Evolutionary conservation across 2,329 filamentous ascomycete genomes (phyloP), one percentile per base, ranked within the genome.

Genomic region (Nemania abortiva): DNA sequence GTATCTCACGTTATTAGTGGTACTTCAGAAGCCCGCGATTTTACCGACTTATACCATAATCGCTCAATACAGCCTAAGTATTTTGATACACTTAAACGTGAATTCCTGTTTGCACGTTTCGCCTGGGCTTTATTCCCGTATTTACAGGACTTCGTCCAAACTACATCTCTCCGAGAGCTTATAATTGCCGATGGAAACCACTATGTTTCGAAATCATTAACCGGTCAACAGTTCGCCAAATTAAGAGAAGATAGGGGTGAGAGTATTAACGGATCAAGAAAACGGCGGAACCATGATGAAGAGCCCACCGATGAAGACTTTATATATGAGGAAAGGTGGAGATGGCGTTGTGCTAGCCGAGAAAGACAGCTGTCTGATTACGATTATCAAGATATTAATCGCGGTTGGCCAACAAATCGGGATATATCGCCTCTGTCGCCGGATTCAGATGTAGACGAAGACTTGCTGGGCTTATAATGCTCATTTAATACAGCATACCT

Each of bases 101-200:
- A 64, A 64, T 52, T 52, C 42, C 53, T 64, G 22, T 64, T 64
- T 31, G 42, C 61, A 1, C 61, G 61, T 39, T 64, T 64, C 29
- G 61, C 61, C 42, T 57, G 22, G 22, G 61, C 53, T 57, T 29
- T 64, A 52, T 64, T 64, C 34, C 18, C 18, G 9, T 42, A 22
- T 64, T 57, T 64, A 9, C 34, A 15, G 13, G 24, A 27, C n/a
- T 61, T 61, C 27, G 9, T 59, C 11, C 31, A 11, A 3, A 20
- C 47, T 27, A 52, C 20, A 39, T 20, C 13, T 27, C 31, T 4
- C 29, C 47, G 6, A 52, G 11, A 61, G 11, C 29, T 61, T 39
- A 7, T 42, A 39, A 27, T 61, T 22, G 1, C 52, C 1, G 29
- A 61, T 1, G 6, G 27, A 27, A 18, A 61, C 31, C n/a, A 52